Evolutionary conservation across 192 early-diverging fungal genomes (phyloP), one percentile per base, ranked within the genome.

Genomic region (Backusella mclennaniae): DNA sequence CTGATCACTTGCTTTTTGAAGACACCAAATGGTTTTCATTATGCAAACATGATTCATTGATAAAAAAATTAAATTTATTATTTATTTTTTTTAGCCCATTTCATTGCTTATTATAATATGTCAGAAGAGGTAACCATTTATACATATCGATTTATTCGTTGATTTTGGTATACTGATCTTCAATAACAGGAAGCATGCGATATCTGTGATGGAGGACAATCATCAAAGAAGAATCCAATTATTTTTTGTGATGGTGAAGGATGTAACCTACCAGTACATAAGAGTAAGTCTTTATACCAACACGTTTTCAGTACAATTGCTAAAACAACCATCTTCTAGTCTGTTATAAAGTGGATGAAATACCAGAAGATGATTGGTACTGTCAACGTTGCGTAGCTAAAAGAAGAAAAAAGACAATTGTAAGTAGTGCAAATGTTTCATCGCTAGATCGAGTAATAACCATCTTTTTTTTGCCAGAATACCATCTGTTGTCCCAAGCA

Each of bases 241-340:
- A 71, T 88, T 7, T 88, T 84, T 63, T 88, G 87, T 53, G 87
- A 88, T 76, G 87, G 87, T 0, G 67, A 81, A 68, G 86, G 66
- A 4, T 85, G 80, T 52, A 80, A 82, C 52, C 75, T 85, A 17
- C 84, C 84, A 14, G 81, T 85, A 0, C 84, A 82, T n/a, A 81
- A 85, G 74, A 75, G 74, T 67, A 75, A 33, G 36, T 33, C 26
- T 11, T 19, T 44, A 41, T 33, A 33, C 33, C 33, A 33, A 33
- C 33, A 33, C 33, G 33, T 3, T 33, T 3, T 29, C 6, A 35
- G 12, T 38, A n/a, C 29, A 39, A 66, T 15, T 67, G n/a, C 35
- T n/a, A 67, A 36, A 33, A 33, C 68, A 44, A 44, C 12, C 42
- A 14, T 14, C 14, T 36, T 53, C 35, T 75, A 83, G 82, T 72